A percentile compares a stretch with the other conserved stretches of the same genome.
These are phyloP conservation scores for Daldinia eschscholtzii DNA, from an alignment of 2,329 filamentous ascomycete genomes.

Conservation along the genomic window DNA sequence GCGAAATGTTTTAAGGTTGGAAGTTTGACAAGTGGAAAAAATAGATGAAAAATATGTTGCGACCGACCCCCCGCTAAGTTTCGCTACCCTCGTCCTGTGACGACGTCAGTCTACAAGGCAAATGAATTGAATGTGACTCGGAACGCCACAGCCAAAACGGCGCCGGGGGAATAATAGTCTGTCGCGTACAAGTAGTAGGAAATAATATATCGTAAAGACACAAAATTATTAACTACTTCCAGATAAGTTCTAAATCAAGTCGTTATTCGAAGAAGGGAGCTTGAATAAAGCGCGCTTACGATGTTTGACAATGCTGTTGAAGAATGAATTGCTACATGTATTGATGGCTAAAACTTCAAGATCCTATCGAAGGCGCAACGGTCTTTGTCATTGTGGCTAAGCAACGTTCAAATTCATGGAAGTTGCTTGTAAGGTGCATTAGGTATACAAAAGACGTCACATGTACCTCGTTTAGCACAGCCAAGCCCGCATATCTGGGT, in stretches of 20 bases:
- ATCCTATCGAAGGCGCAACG: slow-evolving; percentile 22
- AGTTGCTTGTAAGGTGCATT: slow-evolving; percentile 2
- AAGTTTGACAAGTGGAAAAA: slow-evolving; percentile 3
- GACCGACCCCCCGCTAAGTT: slow-evolving; percentile 25
- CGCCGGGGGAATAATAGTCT: neutral
- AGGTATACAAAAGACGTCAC: slow-evolving; percentile 28
- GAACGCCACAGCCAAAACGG: slow-evolving; percentile 14
- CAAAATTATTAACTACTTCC: slow-evolving; percentile 1
- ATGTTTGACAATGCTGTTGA: slow-evolving; percentile 20
- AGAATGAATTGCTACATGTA: slow-evolving; percentile 3
- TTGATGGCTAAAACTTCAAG: slow-evolving; percentile 2
- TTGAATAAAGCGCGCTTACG: slow-evolving; percentile 21
- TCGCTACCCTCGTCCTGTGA: slow-evolving; percentile 37
- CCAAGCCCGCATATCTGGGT: slow-evolving; percentile 3
- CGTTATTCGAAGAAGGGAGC: slow-evolving; percentile 17
- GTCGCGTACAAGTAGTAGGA: neutral
- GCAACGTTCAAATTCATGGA: slow-evolving; percentile 22
- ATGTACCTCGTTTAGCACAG: slow-evolving; percentile 22
- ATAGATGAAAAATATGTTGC: slow-evolving; percentile 19
- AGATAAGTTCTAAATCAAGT: slow-evolving; percentile 18
- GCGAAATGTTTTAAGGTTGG: slow-evolving; percentile 4
- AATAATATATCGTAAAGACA: slow-evolving; percentile 1
- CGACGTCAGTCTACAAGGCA: slow-evolving; percentile 38
- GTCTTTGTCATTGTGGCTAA: slow-evolving; percentile 35
- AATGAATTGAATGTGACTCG: slow-evolving; percentile 28